Conservation (phyloP, 192 early-diverging fungal species). For the Spizellomyces punctatus region DNA sequence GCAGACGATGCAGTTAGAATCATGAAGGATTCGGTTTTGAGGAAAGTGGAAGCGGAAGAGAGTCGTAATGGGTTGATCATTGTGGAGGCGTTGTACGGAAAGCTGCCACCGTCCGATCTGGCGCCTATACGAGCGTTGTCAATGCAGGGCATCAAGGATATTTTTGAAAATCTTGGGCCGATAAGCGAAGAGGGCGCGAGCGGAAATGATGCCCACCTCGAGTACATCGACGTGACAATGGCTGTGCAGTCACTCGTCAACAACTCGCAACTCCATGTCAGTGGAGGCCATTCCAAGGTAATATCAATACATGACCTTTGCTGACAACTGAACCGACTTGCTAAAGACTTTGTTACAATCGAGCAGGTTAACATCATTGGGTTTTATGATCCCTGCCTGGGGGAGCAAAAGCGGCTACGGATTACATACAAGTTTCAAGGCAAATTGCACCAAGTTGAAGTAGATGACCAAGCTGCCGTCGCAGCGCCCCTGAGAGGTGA, state of each 20-base stretch:
- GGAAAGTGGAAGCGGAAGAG: slow-evolving; percentile 71
- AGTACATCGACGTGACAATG: slow-evolving; percentile 80
- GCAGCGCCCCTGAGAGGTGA: slow-evolving; percentile 73
- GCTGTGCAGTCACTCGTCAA: slow-evolving; percentile 83
- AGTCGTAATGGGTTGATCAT: slow-evolving; percentile 76
- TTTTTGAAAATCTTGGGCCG: slow-evolving; percentile 19
- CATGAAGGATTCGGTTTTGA: slow-evolving; percentile 66
- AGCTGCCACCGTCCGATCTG: slow-evolving; percentile 52
- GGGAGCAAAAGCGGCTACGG: slow-evolving; percentile 78
- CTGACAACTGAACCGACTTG: background rate
- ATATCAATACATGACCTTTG: background rate
- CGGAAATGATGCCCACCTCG: background rate
- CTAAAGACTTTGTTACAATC: background rate
- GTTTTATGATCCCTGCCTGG: slow-evolving; percentile 95
- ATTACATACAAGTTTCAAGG: slow-evolving; percentile 85
- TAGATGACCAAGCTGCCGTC: slow-evolving; percentile 77
- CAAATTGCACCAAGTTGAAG: slow-evolving; percentile 76
- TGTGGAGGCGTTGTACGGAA: slow-evolving; percentile 85
- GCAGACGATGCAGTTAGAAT: slow-evolving; percentile 77
- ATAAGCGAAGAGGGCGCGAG: background rate
- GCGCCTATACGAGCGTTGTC: slow-evolving; percentile 19
- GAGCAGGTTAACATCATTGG: slow-evolving; percentile 79
- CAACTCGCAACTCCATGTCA: slow-evolving; percentile 85
- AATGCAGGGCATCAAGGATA: slow-evolving; percentile 28
- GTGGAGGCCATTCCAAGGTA: slow-evolving; percentile 85